Evolutionary conservation across 495 filamentous ascomycete genomes (phyloP), one percentile per base, ranked within the genome.

Genomic region (Apiosordaria backusii): DNA sequence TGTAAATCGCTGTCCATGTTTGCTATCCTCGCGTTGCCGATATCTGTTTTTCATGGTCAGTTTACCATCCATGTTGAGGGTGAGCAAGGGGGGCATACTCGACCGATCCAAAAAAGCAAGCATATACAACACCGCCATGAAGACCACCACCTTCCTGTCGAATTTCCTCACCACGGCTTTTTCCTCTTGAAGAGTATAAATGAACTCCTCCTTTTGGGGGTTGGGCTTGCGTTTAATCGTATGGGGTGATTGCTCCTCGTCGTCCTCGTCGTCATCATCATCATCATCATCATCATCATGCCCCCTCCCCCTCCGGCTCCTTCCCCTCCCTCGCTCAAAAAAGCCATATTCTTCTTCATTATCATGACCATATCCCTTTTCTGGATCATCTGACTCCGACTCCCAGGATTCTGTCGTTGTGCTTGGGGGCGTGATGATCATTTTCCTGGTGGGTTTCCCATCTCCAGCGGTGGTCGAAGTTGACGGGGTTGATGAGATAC

Each of bases 121-220:
- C 80, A 94, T 83, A 73, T 96, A 97, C 23, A 96, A 80, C 35
- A 92, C 69, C 2, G 92, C 91, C 58, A 96, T 79, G 73, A 96
- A 96, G 4, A 90, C 74, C 19, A 96, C 91, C 66, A 97, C 79
- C 61, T 81, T 84, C 64, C 84, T 79, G 75, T 97, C 92, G 68
- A 96, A 86, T 70, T 87, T 90, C 71, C 80, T 84, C 55, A 92
- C 80, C 15, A 97, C 88, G 13, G 82, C 82, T 45, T 75, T 77
- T 72, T 96, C 93, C 72, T 96, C 91, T 40, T 92, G 87, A 0
- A 79, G 77, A 3, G 91, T 94, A 72, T 91, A 97, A 23, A 29
- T 9, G 9, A 26, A 3, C 25, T 23, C 61, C 29, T 63, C 21
- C 21, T 21, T 55, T 18, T n/a, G n/a, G n/a, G 57, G 25, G 4